Conservation (phyloP, 441 rosid genomes). For the Bocquillonia castaneifolia region DNA sequence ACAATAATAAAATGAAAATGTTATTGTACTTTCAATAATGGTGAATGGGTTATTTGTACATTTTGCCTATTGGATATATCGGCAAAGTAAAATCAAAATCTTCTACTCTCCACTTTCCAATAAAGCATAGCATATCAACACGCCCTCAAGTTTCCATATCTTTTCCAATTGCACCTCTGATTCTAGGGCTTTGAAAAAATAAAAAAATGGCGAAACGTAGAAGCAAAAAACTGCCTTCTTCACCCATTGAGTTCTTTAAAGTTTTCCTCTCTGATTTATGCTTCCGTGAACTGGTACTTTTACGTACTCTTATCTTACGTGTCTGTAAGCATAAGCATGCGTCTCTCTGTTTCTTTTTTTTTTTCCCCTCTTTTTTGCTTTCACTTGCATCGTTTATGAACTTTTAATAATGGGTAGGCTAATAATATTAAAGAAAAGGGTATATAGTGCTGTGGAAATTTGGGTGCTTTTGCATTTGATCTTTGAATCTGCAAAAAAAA, state of each 20-base stretch:
- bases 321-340: not conserved
- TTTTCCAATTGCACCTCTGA: not conserved
- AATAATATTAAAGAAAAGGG: not conserved
- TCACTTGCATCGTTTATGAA: too few species aligned
- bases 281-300: constrained; percentile 31
- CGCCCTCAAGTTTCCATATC: not conserved
- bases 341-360: not conserved
- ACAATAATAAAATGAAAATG: too few species aligned
- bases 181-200: not conserved
- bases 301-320: not conserved
- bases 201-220: constrained; percentile 6
- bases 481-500: not conserved
- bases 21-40: too few species aligned
- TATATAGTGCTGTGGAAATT: not conserved
- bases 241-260: constrained; percentile 38
- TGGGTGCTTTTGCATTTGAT: not conserved
- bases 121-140: too few species aligned
- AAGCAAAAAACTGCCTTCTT: not conserved
- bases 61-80: too few species aligned
- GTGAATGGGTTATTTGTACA: too few species aligned
- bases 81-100: not conserved
- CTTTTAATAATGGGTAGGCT: too few species aligned
- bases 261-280: constrained; percentile 32
- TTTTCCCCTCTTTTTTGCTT: not conserved
- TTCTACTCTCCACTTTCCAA: not conserved